Conservation (phyloP, 2,329 filamentous ascomycete genomes). For the Penicillium decumbens region DNA sequence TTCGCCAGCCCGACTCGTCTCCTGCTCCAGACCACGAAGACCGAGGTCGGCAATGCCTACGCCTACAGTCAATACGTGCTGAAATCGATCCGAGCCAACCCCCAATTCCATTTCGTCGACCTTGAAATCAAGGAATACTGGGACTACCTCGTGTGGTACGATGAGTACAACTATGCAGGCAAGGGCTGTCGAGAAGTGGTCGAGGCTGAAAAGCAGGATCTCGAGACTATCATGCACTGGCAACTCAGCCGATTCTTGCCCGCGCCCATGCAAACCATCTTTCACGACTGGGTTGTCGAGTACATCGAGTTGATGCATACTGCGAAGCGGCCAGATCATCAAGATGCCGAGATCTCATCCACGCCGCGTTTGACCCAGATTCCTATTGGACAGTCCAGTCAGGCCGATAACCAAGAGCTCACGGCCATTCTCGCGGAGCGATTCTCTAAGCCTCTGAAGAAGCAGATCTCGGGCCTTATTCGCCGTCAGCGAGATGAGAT, state of each 20-base stretch:
- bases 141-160: constrained; percentile 99
- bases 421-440: constrained; percentile 69
- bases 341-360: constrained; percentile 56
- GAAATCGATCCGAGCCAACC: constrained; percentile 93
- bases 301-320: constrained; percentile 93
- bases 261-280: constrained; percentile 69
- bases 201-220: constrained; percentile 67
- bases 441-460: constrained; percentile 86
- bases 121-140: constrained; percentile 98
- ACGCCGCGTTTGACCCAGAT: constrained; percentile 58
- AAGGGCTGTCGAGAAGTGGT: constrained; percentile 81
- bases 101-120: constrained; percentile 94
- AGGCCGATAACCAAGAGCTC: constrained; percentile 56
- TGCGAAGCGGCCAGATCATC: constrained; percentile 62
- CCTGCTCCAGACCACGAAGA: constrained; percentile 90
- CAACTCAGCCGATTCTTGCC: constrained; percentile 90
- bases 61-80: constrained; percentile 97
- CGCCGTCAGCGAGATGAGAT: constrained; percentile 82
- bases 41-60: constrained; percentile 92
- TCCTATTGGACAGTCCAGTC: constrained; percentile 53
- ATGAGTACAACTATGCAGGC: constrained; percentile 97
- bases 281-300: constrained; percentile 88
- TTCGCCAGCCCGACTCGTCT: constrained; percentile 87
- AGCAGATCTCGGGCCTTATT: constrained; percentile 77
- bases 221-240: constrained; percentile 98